These are phyloP conservation scores for Eutrema yunnanense DNA, from an alignment of 345 rosid species.

Conservation along the genomic window DNA sequence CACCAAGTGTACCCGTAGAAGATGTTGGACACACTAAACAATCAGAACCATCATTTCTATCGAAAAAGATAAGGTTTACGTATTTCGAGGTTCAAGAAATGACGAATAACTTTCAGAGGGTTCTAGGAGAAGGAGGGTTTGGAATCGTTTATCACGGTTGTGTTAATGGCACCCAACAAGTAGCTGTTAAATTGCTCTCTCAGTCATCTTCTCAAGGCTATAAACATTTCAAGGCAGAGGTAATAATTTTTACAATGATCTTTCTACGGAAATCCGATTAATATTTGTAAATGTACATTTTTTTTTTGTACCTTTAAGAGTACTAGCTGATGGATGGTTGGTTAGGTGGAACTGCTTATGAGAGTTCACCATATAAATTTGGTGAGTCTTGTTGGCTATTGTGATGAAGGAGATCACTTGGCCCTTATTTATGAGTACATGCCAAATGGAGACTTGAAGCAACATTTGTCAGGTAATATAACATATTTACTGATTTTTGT, in stretches of 20 bases:
- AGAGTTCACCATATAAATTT: slow-evolving; percentile 40
- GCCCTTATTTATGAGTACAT: slow-evolving; percentile 35
- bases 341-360: slow-evolving; percentile 31
- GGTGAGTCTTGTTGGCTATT: slow-evolving; percentile 33
- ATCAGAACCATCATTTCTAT: background rate
- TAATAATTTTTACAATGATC: background rate
- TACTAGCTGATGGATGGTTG: background rate
- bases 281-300: background rate
- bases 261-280: too few species aligned
- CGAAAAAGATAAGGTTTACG: background rate
- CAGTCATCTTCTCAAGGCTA: slow-evolving; percentile 36
- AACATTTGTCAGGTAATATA: slow-evolving; percentile 9
- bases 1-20: background rate
- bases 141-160: slow-evolving; percentile 36
- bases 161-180: slow-evolving; percentile 17
- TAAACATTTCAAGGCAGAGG: slow-evolving; percentile 40
- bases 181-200: slow-evolving; percentile 39
- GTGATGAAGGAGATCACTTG: slow-evolving; percentile 23
- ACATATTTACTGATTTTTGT: background rate
- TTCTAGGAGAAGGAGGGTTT: slow-evolving; percentile 35
- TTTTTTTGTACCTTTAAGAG: background rate
- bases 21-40: background rate
- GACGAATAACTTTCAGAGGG: slow-evolving; percentile 31
- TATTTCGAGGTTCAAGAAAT: slow-evolving; percentile 25
- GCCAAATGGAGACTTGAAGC: slow-evolving; percentile 27